These are phyloP conservation scores for Trypanosoma boissoni DNA, from an alignment of 208 protist genomes.

Conservation along the genomic window DNA sequence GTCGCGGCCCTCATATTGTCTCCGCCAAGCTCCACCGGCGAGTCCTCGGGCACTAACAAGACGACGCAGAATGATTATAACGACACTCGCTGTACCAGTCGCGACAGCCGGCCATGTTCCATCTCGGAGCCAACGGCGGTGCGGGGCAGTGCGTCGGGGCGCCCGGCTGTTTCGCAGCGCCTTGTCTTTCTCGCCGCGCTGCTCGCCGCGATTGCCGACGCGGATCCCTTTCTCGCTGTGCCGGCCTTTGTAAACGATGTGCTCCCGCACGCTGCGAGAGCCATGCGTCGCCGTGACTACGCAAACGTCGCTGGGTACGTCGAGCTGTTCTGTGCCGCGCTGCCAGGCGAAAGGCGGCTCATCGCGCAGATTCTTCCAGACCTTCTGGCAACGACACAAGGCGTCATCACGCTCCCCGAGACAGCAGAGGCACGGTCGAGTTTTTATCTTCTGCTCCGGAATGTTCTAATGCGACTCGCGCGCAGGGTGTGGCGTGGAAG, in stretches of 20 bases:
- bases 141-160: too few species aligned
- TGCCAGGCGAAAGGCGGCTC: slow-evolving; percentile 24
- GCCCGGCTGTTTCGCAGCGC: too few species aligned
- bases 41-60: not conserved
- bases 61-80: too few species aligned
- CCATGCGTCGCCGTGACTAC: slow-evolving; percentile 15
- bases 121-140: too few species aligned
- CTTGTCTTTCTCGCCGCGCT: slow-evolving; percentile 37
- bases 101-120: too few species aligned
- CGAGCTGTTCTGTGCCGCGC: slow-evolving; percentile 27
- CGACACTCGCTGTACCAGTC: too few species aligned
- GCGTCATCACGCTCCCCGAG: slow-evolving; percentile 13
- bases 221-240: slow-evolving; percentile 41
- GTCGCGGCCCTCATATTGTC: slow-evolving; percentile 20
- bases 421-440: slow-evolving; percentile 4
- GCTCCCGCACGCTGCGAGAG: slow-evolving; percentile 13
- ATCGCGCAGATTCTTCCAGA: slow-evolving; percentile 24
- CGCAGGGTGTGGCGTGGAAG: not conserved
- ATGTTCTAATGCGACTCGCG: slow-evolving; percentile 22
- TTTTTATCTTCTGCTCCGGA: slow-evolving; percentile 31
- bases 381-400: slow-evolving; percentile 29
- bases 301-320: slow-evolving; percentile 27
- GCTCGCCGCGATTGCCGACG: slow-evolving; percentile 48
- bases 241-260: slow-evolving; percentile 26
- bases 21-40: not conserved